Percentiles rank a stretch among this genome's conserved stretches.
phyloP scores from a whole-genome alignment of 768 basidiomycete species.

The Filobasidium floriforme region DNA sequence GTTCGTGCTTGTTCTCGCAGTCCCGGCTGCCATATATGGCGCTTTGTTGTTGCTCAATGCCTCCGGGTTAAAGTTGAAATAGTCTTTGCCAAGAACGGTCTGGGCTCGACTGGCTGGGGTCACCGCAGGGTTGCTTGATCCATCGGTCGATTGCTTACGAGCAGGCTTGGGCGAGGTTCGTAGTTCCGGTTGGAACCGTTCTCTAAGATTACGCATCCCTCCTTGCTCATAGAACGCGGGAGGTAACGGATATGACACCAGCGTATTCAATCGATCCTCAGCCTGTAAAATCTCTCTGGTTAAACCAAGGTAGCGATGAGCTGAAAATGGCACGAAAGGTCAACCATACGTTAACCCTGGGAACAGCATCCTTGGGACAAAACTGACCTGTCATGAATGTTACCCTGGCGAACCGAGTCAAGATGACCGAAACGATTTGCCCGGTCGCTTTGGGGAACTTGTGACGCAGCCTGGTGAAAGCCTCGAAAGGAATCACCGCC shows the following conservation, averaged over 20 bases:
- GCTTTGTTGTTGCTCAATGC: conserved; percentile 31
- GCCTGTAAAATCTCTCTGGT: conserved; percentile 92
- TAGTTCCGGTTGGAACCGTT: conserved; percentile 61
- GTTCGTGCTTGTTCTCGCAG: conserved; percentile 24
- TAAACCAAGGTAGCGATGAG: conserved; percentile 89
- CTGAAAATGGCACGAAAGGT: conserved; percentile 18
- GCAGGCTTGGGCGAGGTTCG: conserved; percentile 8
- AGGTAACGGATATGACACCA: conserved; percentile 91
- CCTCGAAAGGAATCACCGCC: conserved; percentile 98
- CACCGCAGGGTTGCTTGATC: not conserved
- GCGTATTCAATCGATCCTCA: conserved; percentile 93
- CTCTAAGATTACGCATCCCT: conserved; percentile 78
- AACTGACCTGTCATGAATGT: conserved; percentile 76
- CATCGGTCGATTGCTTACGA: not conserved
- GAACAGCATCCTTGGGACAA: not conserved
- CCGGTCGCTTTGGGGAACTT: conserved; percentile 96
- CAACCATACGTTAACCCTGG: not conserved
- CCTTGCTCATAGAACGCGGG: conserved; percentile 84
- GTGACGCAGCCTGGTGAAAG: conserved; percentile 85
- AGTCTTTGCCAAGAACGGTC: conserved; percentile 31
- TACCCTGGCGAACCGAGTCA: conserved; percentile 91
- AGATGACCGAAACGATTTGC: conserved; percentile 84
- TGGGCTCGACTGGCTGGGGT: not conserved
- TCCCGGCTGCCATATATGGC: conserved; percentile 35
- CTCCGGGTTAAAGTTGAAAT: conserved; percentile 42